Evolutionary conservation across 2,329 filamentous ascomycete genomes (phyloP).

Genomic region (Pezicula neosporulosa): DNA sequence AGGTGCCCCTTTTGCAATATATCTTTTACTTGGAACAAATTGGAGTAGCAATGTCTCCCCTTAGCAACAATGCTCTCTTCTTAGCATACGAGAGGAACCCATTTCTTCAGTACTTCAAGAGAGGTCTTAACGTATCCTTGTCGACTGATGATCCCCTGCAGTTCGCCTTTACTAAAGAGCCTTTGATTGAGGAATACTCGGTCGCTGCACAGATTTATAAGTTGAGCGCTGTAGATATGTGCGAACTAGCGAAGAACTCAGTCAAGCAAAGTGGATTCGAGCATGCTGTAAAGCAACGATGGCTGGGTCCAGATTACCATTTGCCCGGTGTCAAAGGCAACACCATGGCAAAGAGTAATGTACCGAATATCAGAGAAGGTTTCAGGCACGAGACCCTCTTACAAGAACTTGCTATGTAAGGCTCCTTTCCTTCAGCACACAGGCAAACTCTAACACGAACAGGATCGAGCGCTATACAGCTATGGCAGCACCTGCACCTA

Average conservation of each 20-base stretch:
- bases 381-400: conserved; percentile 84
- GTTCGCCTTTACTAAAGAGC: conserved; percentile 98
- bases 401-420: conserved; percentile 82
- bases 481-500: conserved; percentile 16
- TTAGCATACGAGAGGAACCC: conserved; percentile 96
- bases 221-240: conserved; percentile 96
- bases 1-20: conserved; percentile 93
- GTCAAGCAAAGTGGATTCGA: conserved; percentile 96
- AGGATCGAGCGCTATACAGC: conserved; percentile 32
- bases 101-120: conserved; percentile 91
- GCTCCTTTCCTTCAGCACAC: not conserved
- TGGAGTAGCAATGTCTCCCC: conserved; percentile 97
- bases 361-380: conserved; percentile 86
- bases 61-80: conserved; percentile 97
- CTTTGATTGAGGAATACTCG: conserved; percentile 95
- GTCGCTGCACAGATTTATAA: conserved; percentile 99
- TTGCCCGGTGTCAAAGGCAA: conserved; percentile 81
- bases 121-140: conserved; percentile 90
- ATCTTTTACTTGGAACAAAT: conserved; percentile 98
- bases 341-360: conserved; percentile 91
- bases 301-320: conserved; percentile 78
- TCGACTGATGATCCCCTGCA: conserved; percentile 97
- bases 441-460: conserved; percentile 8
- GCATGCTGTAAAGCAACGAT: conserved; percentile 81
- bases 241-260: conserved; percentile 93